phyloP scores from a whole-genome alignment of 2,329 filamentous ascomycete genomes.

The Aspergillus pseudotamarii region DNA sequence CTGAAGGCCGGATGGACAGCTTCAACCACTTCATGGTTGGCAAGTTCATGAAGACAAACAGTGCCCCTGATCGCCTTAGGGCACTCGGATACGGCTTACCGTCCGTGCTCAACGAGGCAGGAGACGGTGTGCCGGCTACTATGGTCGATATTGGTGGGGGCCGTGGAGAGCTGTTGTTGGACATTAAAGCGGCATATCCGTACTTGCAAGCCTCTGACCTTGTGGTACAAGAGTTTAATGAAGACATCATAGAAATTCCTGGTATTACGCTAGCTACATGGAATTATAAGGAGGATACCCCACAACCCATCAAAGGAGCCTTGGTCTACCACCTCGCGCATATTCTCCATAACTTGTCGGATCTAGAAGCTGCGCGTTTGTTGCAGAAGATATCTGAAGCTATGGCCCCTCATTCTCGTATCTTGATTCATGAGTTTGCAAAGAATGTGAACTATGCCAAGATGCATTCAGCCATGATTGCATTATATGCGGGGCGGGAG shows the following conservation, averaged over 20 bases:
- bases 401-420: slow-evolving; percentile 29
- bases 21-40: slow-evolving; percentile 45
- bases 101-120: slow-evolving; percentile 20
- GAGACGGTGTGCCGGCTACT: slow-evolving; percentile 16
- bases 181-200: slow-evolving; percentile 38
- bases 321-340: slow-evolving; percentile 39
- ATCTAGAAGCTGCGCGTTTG: slow-evolving; percentile 34
- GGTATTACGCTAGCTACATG: slow-evolving; percentile 36
- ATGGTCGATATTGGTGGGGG: slow-evolving; percentile 45
- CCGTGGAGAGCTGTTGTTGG: slow-evolving; percentile 39
- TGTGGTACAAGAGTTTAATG: slow-evolving; percentile 42
- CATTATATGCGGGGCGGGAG: slow-evolving; percentile 37
- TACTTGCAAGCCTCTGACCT: slow-evolving; percentile 30
- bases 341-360: slow-evolving; percentile 42
- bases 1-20: slow-evolving; percentile 40
- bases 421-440: slow-evolving; percentile 41
- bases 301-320: slow-evolving; percentile 38
- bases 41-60: slow-evolving; percentile 40
- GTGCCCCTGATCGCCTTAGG: slow-evolving; percentile 34
- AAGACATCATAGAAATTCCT: slow-evolving; percentile 29
- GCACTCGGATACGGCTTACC: slow-evolving; percentile 37
- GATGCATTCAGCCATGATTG: slow-evolving; percentile 43
- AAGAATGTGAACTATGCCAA: slow-evolving; percentile 40
- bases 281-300: slow-evolving; percentile 38
- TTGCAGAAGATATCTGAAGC: not conserved